Evolutionary conservation across 495 filamentous ascomycete species (phyloP), one percentile per base, ranked within the genome.

Genomic region (Tuber melanosporum): DNA sequence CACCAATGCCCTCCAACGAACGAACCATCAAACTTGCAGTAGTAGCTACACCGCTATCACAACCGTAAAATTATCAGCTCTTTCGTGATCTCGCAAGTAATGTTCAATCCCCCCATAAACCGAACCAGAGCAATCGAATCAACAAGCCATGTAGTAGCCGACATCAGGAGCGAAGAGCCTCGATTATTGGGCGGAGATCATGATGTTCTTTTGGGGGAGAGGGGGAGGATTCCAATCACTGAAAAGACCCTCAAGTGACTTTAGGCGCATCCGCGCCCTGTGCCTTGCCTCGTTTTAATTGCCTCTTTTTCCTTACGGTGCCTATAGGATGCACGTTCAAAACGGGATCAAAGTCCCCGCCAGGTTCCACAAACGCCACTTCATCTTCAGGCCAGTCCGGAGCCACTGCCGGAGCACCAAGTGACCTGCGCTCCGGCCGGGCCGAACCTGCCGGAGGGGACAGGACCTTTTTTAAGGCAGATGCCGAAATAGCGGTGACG

Each of bases 401-500:
- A n/a, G 75, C 39, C 7, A 75, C 19, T n/a, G 74, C 42, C 9
- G 74, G 73, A 2, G 71, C 39, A 20, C 77, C 77, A 26, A 72
- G 57, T 69, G 77, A 66, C 9, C 76, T 80, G 42, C 73, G 77
- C 17, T 80, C 80, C 17, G 77, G 42, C 6, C 71, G 74, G 45
- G 71, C 71, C 62, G 62, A 44, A 39, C 36, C 57, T 22, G 73
- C 71, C n/a, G 42, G 77, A 32, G 73, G 71, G 10, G 78, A 76
- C 39, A 80, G 45, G 12, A 45, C 71, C n/a, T 73, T 42, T 26
- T 78, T 80, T 7, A 83, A 45, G 5, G 70, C 73, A 1, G 82
- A 78, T 9, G 79, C 76, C 0, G 82, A 76, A 42, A 83, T 77
- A 17, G 82, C 82, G 15, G 75, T 73, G 32, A 83, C 79, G 0